Base-by-base conservation (phyloP, 352 stramenopile species). In the Elongisporangium senticosum region DNA sequence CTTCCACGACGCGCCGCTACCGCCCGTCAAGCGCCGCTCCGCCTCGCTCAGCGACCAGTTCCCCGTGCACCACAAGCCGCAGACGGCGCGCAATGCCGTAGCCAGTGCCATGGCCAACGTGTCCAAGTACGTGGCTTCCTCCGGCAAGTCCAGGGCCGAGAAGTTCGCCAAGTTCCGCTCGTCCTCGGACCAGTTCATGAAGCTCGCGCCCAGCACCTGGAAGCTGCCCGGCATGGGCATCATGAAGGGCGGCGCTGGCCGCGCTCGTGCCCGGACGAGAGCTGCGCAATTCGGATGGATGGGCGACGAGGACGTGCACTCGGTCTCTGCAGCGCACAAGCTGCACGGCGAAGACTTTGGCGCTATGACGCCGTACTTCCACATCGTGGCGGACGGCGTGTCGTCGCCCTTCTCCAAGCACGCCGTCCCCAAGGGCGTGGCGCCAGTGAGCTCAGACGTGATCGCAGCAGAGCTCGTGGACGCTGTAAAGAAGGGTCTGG, bases 301-400 rank as follows among this genome's bases (percentile, higher is more conserved):
- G n/a, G 65, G 73, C 13, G 28, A 72, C 26, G 54, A 71, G 39
- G 28, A 57, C 26, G 58, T 87, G 56, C 72, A 79, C 56, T 82
- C 82, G 28, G 83, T 73, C 4, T 59, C 70, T 7, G 65, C 67
- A 2, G 28, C 39, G 14, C 79, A 85, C 53, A 74, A 78, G 61
- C 75, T 66, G 43, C 84, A 93, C 56, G 75, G 78, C 37, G 84
- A 93, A 77, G 84, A 93, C 66, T 82, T 77, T 4, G 74, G 79
- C n/a, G 74, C 67, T 2, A 59, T 63, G 5, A 72, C 71, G 8
- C 68, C 40, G 21, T 89, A 84, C 65, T 91, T 84, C 59, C 84
- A 93, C 66, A 79, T 93, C 63, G 78, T 93, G 3, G 78, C 84
- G 14, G 84, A 91, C 61, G 84, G 84, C 13, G 79, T 90, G 24